These are phyloP conservation scores for Picea glauca DNA, from an alignment of 75 land plant genomes.

Conservation along the genomic window DNA sequence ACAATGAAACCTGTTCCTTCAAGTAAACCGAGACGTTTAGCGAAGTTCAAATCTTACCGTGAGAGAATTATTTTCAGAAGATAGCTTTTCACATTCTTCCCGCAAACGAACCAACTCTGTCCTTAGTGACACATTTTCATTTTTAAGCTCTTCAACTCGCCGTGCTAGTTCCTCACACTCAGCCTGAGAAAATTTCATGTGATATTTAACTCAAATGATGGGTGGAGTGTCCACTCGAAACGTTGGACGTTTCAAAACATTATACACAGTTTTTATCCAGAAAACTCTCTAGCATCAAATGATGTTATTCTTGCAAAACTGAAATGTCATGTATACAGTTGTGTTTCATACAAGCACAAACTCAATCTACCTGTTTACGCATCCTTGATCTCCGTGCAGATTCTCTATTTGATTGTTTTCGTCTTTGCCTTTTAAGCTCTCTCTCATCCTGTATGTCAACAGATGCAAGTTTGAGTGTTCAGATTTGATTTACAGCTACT, in stretches of 20 bases:
- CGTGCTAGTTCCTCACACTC: constrained; percentile 87
- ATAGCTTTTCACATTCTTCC: constrained; percentile 65
- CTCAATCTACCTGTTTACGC: constrained; percentile 66
- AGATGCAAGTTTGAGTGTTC: not conserved
- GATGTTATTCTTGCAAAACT: not conserved
- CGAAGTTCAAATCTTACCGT: constrained; percentile 21
- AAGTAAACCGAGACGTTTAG: not conserved
- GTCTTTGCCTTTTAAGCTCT: constrained; percentile 76
- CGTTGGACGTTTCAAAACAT: no score
- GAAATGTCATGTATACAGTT: not conserved
- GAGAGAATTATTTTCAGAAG: constrained; percentile 55
- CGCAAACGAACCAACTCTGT: constrained; percentile 52
- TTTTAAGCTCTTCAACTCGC: constrained; percentile 62
- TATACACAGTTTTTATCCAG: no score
- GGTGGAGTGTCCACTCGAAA: no score
- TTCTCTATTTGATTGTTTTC: constrained; percentile 83
- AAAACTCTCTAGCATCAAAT: not conserved
- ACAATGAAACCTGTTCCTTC: not conserved
- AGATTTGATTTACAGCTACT: not conserved
- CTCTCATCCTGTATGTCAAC: constrained; percentile 56
- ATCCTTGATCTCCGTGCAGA: constrained; percentile 82
- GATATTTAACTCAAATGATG: not conserved
- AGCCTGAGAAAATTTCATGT: constrained; percentile 36
- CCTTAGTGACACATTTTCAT: constrained; percentile 66
- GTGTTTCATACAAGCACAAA: not conserved